Evolutionary conservation across 2,329 filamentous ascomycete genomes (phyloP).

Genomic region (Fusarium longipes): DNA sequence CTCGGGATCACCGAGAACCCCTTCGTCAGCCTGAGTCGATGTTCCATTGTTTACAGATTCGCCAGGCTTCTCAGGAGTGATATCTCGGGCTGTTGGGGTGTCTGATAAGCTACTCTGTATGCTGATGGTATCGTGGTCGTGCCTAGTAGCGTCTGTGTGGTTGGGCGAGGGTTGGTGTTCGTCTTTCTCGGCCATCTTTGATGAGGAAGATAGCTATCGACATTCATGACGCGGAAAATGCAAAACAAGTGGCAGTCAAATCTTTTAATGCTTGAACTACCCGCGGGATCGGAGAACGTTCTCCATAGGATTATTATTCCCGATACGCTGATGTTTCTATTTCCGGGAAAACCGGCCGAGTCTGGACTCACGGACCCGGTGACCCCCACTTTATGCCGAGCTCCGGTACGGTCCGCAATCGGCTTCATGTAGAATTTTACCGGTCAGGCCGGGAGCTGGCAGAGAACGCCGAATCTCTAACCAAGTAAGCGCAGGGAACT

Average conservation of each 20-base stretch:
- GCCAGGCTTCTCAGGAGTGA: constrained; percentile 18
- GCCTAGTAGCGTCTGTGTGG: neutral
- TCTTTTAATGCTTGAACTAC: constrained; percentile 30
- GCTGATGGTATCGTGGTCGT: constrained; percentile 23
- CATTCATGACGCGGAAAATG: constrained; percentile 13
- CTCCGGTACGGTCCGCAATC: constrained; percentile 20
- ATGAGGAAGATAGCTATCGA: neutral
- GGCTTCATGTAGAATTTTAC: constrained; percentile 6
- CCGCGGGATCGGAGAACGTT: constrained; percentile 41
- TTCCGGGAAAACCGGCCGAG: constrained; percentile 26
- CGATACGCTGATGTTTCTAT: constrained; percentile 31
- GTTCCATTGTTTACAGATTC: neutral
- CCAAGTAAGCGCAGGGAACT: neutral
- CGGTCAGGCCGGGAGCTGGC: neutral
- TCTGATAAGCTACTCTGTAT: constrained; percentile 13
- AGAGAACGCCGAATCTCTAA: neutral
- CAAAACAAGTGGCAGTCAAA: constrained; percentile 10
- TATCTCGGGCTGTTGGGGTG: neutral
- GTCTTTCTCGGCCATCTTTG: constrained; percentile 28
- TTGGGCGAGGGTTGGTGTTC: constrained; percentile 8
- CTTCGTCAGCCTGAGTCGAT: constrained; percentile 4
- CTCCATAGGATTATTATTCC: constrained; percentile 35
- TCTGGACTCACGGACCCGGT: constrained; percentile 15
- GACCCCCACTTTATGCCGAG: constrained; percentile 24
- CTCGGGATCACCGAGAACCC: constrained; percentile 36